These are phyloP conservation scores for Ilex asprella DNA, from an alignment of 257 asterid species.

Conservation along the genomic window DNA sequence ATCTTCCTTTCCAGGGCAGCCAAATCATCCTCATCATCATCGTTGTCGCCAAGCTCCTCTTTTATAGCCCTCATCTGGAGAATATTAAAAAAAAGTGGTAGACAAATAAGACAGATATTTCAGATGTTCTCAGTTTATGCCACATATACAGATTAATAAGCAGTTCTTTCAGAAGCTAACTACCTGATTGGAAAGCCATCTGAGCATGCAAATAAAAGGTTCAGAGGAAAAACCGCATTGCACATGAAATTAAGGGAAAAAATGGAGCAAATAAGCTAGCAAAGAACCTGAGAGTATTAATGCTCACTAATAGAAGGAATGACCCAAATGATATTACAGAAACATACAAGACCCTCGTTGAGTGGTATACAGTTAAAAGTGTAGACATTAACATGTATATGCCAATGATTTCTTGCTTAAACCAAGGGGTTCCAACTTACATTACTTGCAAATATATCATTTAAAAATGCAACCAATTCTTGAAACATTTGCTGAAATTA, in stretches of 20 bases:
- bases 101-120: slow-evolving; percentile 7
- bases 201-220: background rate
- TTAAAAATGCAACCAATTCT: no score
- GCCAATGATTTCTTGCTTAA: no score
- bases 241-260: no score
- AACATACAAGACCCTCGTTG: no score
- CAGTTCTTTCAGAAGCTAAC: background rate
- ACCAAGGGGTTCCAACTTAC: no score
- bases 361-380: no score
- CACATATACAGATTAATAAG: background rate
- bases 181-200: background rate
- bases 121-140: background rate
- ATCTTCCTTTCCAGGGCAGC: slow-evolving; percentile 92
- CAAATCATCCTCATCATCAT: slow-evolving; percentile 94
- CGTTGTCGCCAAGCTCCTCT: slow-evolving; percentile 97
- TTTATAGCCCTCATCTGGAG: slow-evolving; percentile 95
- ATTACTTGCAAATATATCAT: no score
- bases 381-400: no score
- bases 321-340: no score
- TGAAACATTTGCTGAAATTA: no score
- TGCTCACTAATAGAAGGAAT: no score
- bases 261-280: background rate
- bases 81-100: slow-evolving; percentile 19
- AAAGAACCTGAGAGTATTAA: background rate
- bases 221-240: background rate